Base-by-base conservation (phyloP, 495 filamentous ascomycete genomes). In the Cairneyella variabilis region DNA sequence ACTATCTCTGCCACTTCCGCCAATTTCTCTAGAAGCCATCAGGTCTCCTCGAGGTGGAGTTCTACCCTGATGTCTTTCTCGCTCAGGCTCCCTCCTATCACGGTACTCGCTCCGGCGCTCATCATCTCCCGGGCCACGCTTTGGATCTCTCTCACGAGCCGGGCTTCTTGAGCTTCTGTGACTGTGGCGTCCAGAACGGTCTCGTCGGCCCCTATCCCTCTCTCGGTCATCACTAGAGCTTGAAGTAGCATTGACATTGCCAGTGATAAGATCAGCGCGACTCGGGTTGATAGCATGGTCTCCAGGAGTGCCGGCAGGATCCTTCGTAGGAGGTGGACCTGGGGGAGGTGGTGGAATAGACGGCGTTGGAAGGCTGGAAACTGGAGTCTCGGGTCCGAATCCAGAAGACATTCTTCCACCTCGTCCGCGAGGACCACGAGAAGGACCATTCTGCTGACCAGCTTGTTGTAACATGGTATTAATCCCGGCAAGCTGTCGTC, bases 391-490 rank as follows among this genome's bases (percentile, higher is more conserved):
- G 2, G 47, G 64, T 17, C 67, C 64, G 23, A 70, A 65, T 34
- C 64, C 58, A 14, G 62, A 55, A 20, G 70, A 23, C 69, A 76
- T 12, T 72, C 74, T 30, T 58, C 70, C 46, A 75, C 50, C 57
- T n/a, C 65, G 59, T 4, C 75, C 71, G 22, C 61, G 63, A 22
- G 56, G 39, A 21, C 51, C 58, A 12, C 51, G 40, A 28, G 55
- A 51, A n/a, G 48, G 53, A 3, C 12, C 64, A 67, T 40, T 62
- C 61, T 32, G 66, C 63, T 53, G 67, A 58, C 58, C 65, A 7
- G 64, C 66, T 57, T 73, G 71, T 56, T 75, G 71, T 2, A 81
- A 68, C 43, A 70, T 78, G 43, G 60, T 76, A 49, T 80, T 76
- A 16, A 82, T 79, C 22, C 74, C 73, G 1, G 69, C 66, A 12